phyloP scores from a whole-genome alignment of 192 early-diverging fungal species.

The Coemansia sp. region DNA sequence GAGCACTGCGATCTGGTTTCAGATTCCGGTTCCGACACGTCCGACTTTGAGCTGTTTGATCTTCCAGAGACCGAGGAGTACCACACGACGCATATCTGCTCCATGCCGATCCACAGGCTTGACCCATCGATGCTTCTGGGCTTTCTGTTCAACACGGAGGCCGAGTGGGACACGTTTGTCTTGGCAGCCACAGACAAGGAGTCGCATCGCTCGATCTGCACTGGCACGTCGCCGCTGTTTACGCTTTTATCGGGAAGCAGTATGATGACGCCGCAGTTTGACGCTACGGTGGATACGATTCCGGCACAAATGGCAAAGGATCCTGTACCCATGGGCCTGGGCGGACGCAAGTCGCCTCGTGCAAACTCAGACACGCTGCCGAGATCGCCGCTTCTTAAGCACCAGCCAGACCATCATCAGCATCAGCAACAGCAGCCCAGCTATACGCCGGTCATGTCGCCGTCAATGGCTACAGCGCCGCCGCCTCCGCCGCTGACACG shows the following conservation, averaged over 20 bases:
- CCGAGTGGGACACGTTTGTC: constrained; percentile 54
- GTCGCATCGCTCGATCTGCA: constrained; percentile 55
- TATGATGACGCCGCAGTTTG: constrained; percentile 53
- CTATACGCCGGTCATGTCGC: constrained; percentile 15
- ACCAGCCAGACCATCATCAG: constrained; percentile 6
- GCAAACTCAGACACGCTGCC: constrained; percentile 46
- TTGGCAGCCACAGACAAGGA: constrained; percentile 51
- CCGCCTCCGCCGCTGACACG: constrained; percentile 28
- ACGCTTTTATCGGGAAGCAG: constrained; percentile 52
- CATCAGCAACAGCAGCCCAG: constrained; percentile 2
- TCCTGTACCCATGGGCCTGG: not conserved
- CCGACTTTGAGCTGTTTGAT: constrained; percentile 49
- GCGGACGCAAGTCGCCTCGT: constrained; percentile 49
- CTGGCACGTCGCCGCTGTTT: constrained; percentile 52
- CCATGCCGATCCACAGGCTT: constrained; percentile 46
- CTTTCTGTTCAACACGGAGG: constrained; percentile 52
- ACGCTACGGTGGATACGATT: constrained; percentile 33
- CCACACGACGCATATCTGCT: constrained; percentile 53
- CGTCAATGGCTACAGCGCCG: constrained; percentile 3
- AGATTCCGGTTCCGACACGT: constrained; percentile 46
- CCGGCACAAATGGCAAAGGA: constrained; percentile 25
- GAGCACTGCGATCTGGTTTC: constrained; percentile 10
- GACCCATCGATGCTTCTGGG: constrained; percentile 58
- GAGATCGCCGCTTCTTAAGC: constrained; percentile 34
- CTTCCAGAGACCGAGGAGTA: constrained; percentile 40